These are phyloP conservation scores for Gossypium anomalum DNA, from an alignment of 345 rosid species.

Conservation along the genomic window DNA sequence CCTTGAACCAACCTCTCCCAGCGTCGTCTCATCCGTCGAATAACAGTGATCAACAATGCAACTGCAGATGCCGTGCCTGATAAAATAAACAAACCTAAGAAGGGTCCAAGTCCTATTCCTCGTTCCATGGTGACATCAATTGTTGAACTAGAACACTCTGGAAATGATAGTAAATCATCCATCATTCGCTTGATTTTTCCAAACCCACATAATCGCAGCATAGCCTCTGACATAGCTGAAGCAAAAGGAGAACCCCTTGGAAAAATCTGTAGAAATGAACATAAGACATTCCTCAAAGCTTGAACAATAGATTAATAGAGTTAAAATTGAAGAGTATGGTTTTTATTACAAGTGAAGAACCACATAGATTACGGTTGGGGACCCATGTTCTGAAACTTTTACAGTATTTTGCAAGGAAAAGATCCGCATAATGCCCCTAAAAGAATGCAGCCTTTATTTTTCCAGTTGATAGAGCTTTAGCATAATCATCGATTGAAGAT, in stretches of 20 bases:
- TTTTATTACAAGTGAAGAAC: constrained; percentile 15
- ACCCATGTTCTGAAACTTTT: constrained; percentile 11
- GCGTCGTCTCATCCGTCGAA: not conserved
- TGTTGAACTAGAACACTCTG: constrained; percentile 4
- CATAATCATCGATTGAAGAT: constrained; percentile 17
- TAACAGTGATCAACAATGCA: not conserved
- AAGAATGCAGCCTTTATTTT: constrained; percentile 20
- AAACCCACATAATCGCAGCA: not conserved
- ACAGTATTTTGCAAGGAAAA: constrained; percentile 11
- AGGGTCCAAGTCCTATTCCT: constrained; percentile 12
- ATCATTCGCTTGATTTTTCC: constrained; percentile 6
- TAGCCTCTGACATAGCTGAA: constrained; percentile 9
- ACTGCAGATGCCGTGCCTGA: constrained; percentile 9
- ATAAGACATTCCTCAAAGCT: not conserved
- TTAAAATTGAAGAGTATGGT: not conserved
- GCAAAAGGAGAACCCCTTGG: constrained; percentile 13
- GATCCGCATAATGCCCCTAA: not conserved
- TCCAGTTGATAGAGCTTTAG: constrained; percentile 17
- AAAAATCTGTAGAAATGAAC: constrained; percentile 8
- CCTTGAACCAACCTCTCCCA: not conserved
- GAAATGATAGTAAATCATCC: constrained; percentile 1
- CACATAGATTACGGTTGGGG: not conserved
- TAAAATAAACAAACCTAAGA: constrained; percentile 16
- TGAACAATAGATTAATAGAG: not conserved
- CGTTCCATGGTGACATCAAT: not conserved